These are phyloP conservation scores for Penicillium canariense DNA, from an alignment of 495 filamentous ascomycete genomes.

Conservation along the genomic window DNA sequence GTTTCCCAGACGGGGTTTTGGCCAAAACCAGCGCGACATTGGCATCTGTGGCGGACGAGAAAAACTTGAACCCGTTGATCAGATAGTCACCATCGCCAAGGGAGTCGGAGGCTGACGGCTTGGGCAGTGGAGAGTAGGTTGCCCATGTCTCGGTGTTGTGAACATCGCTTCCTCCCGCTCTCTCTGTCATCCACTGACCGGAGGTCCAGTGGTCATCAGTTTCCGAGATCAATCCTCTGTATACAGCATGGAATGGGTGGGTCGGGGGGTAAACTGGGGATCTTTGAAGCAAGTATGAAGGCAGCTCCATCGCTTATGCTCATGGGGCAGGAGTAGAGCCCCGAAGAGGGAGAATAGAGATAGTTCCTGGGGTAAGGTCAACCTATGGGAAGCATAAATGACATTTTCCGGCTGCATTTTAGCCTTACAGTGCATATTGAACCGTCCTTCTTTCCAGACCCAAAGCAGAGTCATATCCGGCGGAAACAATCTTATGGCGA, in stretches of 20 bases:
- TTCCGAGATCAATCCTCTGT: constrained; percentile 50
- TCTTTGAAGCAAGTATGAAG: constrained; percentile 54
- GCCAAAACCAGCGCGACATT: constrained; percentile 70
- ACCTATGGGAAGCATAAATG: neutral
- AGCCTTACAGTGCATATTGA: constrained; percentile 33
- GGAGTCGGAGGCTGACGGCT: constrained; percentile 3
- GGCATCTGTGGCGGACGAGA: constrained; percentile 71
- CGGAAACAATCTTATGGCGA: constrained; percentile 35
- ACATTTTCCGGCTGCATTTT: too few species aligned
- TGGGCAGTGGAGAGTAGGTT: constrained; percentile 32
- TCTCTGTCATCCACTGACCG: constrained; percentile 86
- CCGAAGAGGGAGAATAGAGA: constrained; percentile 61
- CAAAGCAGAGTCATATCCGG: constrained; percentile 34
- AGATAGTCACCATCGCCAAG: constrained; percentile 34
- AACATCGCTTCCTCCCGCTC: constrained; percentile 72
- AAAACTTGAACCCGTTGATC: constrained; percentile 74
- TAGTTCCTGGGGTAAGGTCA: constrained; percentile 55
- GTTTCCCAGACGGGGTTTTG: constrained; percentile 50
- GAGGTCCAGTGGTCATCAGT: constrained; percentile 66
- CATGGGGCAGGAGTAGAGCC: constrained; percentile 62
- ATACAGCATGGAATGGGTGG: constrained; percentile 52
- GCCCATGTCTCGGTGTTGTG: constrained; percentile 68
- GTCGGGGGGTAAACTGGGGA: constrained; percentile 29
- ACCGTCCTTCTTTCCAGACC: constrained; percentile 39
- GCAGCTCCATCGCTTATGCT: constrained; percentile 73